Evolutionary conservation across 352 stramenopile species (phyloP).

Genomic region (Globisporangium perplexum): DNA sequence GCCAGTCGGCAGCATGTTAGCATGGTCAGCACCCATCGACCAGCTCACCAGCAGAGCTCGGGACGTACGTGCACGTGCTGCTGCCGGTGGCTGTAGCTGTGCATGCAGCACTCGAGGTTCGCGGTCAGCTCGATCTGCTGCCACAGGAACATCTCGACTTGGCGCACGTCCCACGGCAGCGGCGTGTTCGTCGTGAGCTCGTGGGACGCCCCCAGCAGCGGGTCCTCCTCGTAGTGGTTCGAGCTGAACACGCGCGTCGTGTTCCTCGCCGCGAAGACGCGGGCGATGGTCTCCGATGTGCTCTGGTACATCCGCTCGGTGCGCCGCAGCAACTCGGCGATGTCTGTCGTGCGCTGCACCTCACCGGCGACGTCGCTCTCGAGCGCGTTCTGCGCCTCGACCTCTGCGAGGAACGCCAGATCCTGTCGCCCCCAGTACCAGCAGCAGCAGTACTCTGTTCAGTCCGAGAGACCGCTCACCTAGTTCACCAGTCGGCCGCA

Average conservation of each 20-base stretch:
- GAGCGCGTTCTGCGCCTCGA: not conserved
- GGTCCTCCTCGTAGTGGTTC: slow-evolving; percentile 1
- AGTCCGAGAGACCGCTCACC: not conserved
- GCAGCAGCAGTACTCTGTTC: too few relatives aligned
- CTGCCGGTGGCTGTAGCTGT: not conserved
- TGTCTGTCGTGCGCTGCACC: not conserved
- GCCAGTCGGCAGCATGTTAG: too few relatives aligned
- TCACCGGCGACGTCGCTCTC: not conserved
- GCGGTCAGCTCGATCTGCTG: not conserved
- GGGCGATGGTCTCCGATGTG: not conserved
- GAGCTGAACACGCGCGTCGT: not conserved
- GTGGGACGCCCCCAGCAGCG: not conserved
- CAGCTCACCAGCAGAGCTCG: too few relatives aligned
- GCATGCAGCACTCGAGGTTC: not conserved
- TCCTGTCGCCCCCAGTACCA: not conserved
- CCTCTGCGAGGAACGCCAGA: not conserved
- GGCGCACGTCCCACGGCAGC: not conserved
- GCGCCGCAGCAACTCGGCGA: not conserved
- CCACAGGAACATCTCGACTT: not conserved
- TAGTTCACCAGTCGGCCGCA: not conserved
- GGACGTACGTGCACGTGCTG: not conserved
- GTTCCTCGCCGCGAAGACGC: not conserved
- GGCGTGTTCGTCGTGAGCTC: slow-evolving; percentile 8
- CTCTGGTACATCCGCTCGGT: not conserved
- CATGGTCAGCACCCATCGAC: too few relatives aligned